Evolutionary conservation across 495 filamentous ascomycete genomes (phyloP).

Genomic region (Chlorociboria aeruginascens): DNA sequence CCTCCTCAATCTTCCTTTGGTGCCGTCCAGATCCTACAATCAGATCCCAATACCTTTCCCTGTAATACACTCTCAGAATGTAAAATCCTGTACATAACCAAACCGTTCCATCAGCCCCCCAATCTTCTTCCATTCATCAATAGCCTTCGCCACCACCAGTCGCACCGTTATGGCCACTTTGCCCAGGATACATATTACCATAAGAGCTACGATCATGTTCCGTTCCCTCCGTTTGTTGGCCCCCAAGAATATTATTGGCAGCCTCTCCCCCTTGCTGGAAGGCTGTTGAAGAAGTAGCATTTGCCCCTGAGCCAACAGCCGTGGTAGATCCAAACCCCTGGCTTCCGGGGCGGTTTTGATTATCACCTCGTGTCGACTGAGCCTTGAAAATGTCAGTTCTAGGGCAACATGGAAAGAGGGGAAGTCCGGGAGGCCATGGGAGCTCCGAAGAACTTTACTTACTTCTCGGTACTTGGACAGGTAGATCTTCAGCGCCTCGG

Average conservation of each 20-base stretch:
- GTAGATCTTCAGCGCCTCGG: slow-evolving; percentile 96
- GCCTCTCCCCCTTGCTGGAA: slow-evolving; percentile 49
- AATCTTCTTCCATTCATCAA: background rate
- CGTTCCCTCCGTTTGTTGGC: slow-evolving; percentile 46
- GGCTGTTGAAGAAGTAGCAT: slow-evolving; percentile 32
- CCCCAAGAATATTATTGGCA: slow-evolving; percentile 40
- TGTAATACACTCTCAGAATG: slow-evolving; percentile 17
- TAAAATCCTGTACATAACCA: background rate
- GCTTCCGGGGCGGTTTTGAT: slow-evolving; percentile 44
- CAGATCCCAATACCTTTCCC: slow-evolving; percentile 13
- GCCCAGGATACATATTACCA: slow-evolving; percentile 49
- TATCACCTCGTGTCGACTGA: slow-evolving; percentile 65
- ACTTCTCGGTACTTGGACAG: slow-evolving; percentile 96
- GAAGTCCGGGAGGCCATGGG: background rate
- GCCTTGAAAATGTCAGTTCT: slow-evolving; percentile 34
- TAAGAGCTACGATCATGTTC: slow-evolving; percentile 46
- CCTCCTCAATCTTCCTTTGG: slow-evolving; percentile 3
- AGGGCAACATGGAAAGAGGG: slow-evolving; percentile 1
- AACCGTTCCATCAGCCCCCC: background rate
- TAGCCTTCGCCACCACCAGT: slow-evolving; percentile 29
- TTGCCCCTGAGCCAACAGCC: slow-evolving; percentile 28
- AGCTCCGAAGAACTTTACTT: slow-evolving; percentile 28
- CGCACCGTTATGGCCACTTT: slow-evolving; percentile 58
- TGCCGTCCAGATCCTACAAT: slow-evolving; percentile 10
- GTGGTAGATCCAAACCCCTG: slow-evolving; percentile 51